Percentiles rank a stretch among this genome's conserved stretches.
phyloP scores from a whole-genome alignment of 805 yeast species.

The Nakazawaea siamensis region DNA sequence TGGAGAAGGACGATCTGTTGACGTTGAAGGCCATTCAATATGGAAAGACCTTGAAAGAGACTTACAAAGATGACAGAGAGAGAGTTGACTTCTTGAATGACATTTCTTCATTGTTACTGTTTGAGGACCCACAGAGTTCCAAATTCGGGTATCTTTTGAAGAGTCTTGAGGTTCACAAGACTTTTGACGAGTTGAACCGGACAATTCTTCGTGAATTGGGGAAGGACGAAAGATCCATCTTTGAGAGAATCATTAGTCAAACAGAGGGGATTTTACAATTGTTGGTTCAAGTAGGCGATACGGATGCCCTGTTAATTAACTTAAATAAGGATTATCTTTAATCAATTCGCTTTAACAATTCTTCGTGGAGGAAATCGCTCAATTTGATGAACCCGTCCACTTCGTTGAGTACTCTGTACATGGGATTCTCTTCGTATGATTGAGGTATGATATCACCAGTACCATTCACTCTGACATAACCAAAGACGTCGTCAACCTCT shows the following conservation, averaged over 20 bases:
- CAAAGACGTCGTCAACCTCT: slow-evolving; percentile 61
- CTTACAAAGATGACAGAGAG: slow-evolving; percentile 23
- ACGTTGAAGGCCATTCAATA: slow-evolving; percentile 27
- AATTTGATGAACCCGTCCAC: slow-evolving; percentile 42
- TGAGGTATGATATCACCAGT: slow-evolving; percentile 46
- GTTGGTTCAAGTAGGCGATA: slow-evolving; percentile 21
- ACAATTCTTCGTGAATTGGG: slow-evolving; percentile 31
- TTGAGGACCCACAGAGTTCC: slow-evolving; percentile 34
- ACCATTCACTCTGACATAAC: slow-evolving; percentile 54
- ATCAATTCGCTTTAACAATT: slow-evolving; percentile 18
- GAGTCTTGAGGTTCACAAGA: slow-evolving; percentile 25
- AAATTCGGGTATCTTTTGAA: slow-evolving; percentile 28
- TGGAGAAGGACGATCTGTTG: slow-evolving; percentile 5
- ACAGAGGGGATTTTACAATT: slow-evolving; percentile 27
- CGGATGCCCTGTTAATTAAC: slow-evolving; percentile 30
- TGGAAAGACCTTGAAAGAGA: slow-evolving; percentile 28
- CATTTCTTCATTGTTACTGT: slow-evolving; percentile 44
- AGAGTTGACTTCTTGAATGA: slow-evolving; percentile 32
- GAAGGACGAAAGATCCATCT: slow-evolving; percentile 31
- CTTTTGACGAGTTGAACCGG: slow-evolving; percentile 34
- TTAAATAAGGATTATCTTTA: slow-evolving; percentile 35
- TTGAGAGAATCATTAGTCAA: slow-evolving; percentile 35
- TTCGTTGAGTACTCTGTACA: slow-evolving; percentile 44
- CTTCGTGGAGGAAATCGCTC: slow-evolving; percentile 40
- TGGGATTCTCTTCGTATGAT: slow-evolving; percentile 47